Evolutionary conservation across 208 protist genomes (phyloP).

Genomic region (Leishmania tropica): DNA sequence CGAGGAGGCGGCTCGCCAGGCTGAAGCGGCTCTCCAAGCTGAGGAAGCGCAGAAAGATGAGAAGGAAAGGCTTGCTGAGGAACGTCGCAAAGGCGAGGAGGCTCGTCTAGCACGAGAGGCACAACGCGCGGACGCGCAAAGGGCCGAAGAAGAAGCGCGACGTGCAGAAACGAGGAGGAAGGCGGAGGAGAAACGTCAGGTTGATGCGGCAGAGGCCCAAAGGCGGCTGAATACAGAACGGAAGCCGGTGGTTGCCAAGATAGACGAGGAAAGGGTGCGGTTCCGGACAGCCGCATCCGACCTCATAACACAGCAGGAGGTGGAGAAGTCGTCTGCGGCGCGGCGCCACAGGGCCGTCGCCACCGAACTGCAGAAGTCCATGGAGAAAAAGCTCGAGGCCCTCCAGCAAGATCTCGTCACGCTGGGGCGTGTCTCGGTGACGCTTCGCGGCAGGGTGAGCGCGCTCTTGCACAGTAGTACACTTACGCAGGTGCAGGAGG

Average conservation of each 20-base stretch:
- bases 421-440: slow-evolving; percentile 6
- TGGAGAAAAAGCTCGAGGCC: slow-evolving; percentile 8
- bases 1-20: not conserved
- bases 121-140: slow-evolving; percentile 10
- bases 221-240: slow-evolving; percentile 4
- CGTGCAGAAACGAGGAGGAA: not conserved
- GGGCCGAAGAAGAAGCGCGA: slow-evolving; percentile 18
- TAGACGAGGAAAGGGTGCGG: slow-evolving; percentile 6
- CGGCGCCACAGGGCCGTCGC: slow-evolving; percentile 6
- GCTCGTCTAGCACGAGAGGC: not conserved
- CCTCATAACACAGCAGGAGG: slow-evolving; percentile 14
- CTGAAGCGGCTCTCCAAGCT: not conserved
- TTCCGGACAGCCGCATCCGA: slow-evolving; percentile 16
- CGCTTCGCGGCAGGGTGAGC: not conserved
- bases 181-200: slow-evolving; percentile 4
- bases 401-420: slow-evolving; percentile 10
- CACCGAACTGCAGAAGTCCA: slow-evolving; percentile 11
- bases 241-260: slow-evolving; percentile 1
- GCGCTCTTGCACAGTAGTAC: slow-evolving; percentile 2
- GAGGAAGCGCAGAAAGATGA: not conserved
- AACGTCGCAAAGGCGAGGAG: not conserved
- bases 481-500: slow-evolving; percentile 6
- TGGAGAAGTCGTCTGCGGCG: slow-evolving; percentile 7
- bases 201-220: slow-evolving; percentile 4
- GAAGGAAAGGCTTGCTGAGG: not conserved